Percentiles rank a stretch among this genome's conserved stretches.
Evolutionary conservation across 177 flowering plant genomes (phyloP).

Genomic region (Vitis hybrid): DNA sequence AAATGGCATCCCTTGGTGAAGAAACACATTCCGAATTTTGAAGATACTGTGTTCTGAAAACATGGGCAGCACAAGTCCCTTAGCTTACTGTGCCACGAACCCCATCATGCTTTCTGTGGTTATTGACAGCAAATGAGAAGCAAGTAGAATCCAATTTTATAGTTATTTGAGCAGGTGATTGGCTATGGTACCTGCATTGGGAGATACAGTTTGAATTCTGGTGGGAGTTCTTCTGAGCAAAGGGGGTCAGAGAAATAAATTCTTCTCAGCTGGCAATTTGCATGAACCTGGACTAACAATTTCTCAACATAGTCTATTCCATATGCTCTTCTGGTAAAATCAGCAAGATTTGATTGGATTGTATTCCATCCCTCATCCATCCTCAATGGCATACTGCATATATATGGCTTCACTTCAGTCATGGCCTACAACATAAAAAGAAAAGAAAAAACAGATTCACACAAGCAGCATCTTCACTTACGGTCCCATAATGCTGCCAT

Average conservation of each 20-base stretch:
- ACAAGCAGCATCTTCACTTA: too few species aligned
- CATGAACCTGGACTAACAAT: conserved; percentile 83
- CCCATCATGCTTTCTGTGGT: conserved; percentile 15
- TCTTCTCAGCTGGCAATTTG: conserved; percentile 81
- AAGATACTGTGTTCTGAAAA: too few species aligned
- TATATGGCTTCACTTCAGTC: conserved; percentile 68
- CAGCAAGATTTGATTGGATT: conserved; percentile 10
- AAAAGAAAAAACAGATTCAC: too few species aligned
- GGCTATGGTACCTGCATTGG: conserved; percentile 68
- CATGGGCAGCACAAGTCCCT: too few species aligned
- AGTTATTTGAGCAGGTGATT: neutral
- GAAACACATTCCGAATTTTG: too few species aligned
- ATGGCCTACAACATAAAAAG: conserved; percentile 25
- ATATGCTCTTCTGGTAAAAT: too few species aligned
- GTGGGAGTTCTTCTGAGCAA: conserved; percentile 96
- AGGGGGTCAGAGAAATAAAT: conserved; percentile 75
- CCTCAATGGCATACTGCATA: conserved; percentile 42
- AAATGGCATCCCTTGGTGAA: too few species aligned
- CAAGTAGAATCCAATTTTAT: neutral
- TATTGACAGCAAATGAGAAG: too few species aligned
- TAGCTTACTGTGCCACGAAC: neutral
- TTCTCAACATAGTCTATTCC: too few species aligned
- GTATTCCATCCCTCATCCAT: too few species aligned
- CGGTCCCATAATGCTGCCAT: too few species aligned
- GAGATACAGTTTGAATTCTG: conserved; percentile 93